These are phyloP conservation scores for Apiotrichum siamense DNA, from an alignment of 1,284 basidiomycete genomes.

Conservation along the genomic window DNA sequence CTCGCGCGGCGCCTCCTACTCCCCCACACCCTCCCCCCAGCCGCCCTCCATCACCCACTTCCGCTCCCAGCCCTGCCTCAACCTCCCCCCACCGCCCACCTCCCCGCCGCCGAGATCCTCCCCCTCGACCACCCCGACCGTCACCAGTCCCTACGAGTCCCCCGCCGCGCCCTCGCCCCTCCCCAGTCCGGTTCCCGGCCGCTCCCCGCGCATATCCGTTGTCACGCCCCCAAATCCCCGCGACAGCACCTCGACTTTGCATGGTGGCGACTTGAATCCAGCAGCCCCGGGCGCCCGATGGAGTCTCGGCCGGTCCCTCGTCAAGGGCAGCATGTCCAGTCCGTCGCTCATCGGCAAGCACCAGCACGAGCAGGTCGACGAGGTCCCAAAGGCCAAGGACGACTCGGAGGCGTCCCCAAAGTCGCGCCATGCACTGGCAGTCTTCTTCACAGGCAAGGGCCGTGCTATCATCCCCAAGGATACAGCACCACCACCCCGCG, in stretches of 20 bases:
- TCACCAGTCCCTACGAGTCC: neutral
- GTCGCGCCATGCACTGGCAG: neutral
- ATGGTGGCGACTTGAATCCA: neutral
- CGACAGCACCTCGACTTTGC: neutral
- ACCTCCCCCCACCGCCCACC: neutral
- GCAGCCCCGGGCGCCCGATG: neutral
- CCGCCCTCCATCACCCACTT: neutral
- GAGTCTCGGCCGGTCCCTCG: neutral
- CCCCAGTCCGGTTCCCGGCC: neutral
- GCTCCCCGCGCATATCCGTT: neutral
- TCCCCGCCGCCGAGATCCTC: neutral
- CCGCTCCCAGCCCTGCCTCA: neutral
- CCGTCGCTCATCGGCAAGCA: neutral
- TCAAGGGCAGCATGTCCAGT: neutral
- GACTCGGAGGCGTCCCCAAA: slow-evolving; percentile 1
- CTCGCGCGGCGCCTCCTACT: no score
- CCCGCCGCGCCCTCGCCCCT: neutral
- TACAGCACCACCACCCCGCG: neutral
- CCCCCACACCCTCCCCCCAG: neutral
- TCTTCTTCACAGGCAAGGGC: neutral
- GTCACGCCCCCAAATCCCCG: neutral
- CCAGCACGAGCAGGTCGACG: neutral
- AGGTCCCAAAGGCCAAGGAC: neutral
- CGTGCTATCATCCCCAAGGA: neutral
- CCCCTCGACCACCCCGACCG: neutral